Base-by-base conservation (phyloP, 2,329 filamentous ascomycete genomes). In the Colletotrichum salicis region DNA sequence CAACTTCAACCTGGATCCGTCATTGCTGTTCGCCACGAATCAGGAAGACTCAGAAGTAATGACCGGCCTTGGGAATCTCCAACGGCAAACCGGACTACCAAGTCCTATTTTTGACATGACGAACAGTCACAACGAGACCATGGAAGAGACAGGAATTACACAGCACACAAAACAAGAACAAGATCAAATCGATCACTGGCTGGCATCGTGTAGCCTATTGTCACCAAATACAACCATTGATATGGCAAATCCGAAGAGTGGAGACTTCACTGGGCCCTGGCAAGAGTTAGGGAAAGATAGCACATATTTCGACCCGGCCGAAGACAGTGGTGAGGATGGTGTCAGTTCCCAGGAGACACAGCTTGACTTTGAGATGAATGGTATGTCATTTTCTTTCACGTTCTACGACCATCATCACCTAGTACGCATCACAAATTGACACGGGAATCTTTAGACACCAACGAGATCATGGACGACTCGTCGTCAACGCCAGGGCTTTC, bases 121-220 rank as follows among this genome's bases (percentile, higher is more conserved):
- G n/a, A 15, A n/a, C 10, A 54, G 41, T 31, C 55, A 22, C 8
- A 41, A 41, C 4, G 56, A 45, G 5, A 19, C 45, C 12, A 24
- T 19, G 15, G 37, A 6, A 54, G 58, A 11, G 6, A 31, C 37
- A 1, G 22, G 5, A 41, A 11, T 8, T 19, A 19, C 11, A 35
- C 59, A 58, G 2, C 27, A 12, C 11, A 37, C 62, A 4, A 57
- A 57, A 27, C 59, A 64, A 15, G 66, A 68, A 5, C 37, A 63
- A 37, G 54, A 69, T 41, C 66, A 64, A n/a, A 64, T 69, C 10
- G 66, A 69, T 8, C 66, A 69, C 13, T 69, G 52, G 66, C 54
- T 64, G n/a, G 52, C 52, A 35, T 64, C 60, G 2, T 69, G 54
- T 22, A 64, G 41, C 11, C 29, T 58, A 0, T 19, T 69, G 11